Evolutionary conservation across 2,329 filamentous ascomycete species (phyloP).

Genomic region (Triangularia setosa): DNA sequence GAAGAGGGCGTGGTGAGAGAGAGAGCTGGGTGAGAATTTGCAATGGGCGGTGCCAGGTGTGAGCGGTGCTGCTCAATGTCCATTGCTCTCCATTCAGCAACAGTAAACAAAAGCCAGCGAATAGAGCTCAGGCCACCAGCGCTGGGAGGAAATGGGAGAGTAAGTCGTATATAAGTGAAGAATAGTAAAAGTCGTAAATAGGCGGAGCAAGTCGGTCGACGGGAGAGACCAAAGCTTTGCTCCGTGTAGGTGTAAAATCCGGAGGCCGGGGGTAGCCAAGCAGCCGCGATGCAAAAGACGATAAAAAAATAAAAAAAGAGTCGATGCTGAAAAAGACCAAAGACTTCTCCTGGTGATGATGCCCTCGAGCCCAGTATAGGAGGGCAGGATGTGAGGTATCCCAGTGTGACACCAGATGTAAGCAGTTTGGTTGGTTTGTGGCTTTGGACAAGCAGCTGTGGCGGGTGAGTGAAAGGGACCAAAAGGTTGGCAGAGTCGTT

Average conservation of each 20-base stretch:
- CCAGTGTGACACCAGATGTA: neutral
- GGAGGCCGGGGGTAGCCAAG: neutral
- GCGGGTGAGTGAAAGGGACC: neutral
- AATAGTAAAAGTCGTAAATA: neutral
- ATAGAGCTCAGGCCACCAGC: neutral
- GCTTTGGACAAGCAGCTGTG: neutral
- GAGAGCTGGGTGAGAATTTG: slow-evolving; percentile 1
- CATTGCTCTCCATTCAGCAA: slow-evolving; percentile 2
- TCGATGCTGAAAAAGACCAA: neutral
- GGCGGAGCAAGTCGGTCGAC: neutral
- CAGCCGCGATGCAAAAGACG: slow-evolving; percentile 1
- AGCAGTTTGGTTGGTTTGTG: neutral
- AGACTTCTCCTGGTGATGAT: neutral
- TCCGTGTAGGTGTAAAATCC: neutral
- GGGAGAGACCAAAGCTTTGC: neutral
- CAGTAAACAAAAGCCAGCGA: neutral
- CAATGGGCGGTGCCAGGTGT: slow-evolving; percentile 4
- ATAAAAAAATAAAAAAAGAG: neutral
- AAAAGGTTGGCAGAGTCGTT: neutral
- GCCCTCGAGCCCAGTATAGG: neutral
- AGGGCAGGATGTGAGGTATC: neutral
- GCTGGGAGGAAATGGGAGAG: neutral
- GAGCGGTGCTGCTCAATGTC: neutral
- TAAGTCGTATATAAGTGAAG: slow-evolving; percentile 5
- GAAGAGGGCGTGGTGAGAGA: neutral